These are phyloP conservation scores for Hansenula lynferdii DNA, from an alignment of 1,139 yeast species.

Conservation along the genomic window DNA sequence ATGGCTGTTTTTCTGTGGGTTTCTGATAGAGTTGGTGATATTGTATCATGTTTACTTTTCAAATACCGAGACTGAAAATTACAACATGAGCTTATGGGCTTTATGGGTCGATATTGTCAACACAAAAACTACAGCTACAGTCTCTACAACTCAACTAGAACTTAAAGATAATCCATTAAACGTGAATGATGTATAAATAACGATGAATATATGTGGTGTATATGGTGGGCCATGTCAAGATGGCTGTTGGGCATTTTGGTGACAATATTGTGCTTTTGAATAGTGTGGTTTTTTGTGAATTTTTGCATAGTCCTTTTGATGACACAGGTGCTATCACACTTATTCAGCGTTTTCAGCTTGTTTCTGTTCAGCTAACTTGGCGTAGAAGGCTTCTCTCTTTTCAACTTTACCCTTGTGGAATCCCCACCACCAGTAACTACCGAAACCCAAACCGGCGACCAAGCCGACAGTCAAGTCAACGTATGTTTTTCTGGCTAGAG, in stretches of 20 bases:
- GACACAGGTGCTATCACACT: too few species aligned
- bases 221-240: too few species aligned
- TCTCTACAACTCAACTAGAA: not conserved
- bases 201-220: slow-evolving; percentile 1
- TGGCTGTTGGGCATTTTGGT: not conserved
- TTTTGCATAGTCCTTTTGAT: too few species aligned
- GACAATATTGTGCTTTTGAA: too few species aligned
- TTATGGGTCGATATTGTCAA: too few species aligned
- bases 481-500: slow-evolving; percentile 76
- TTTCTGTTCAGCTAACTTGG: slow-evolving; percentile 66
- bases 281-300: too few species aligned
- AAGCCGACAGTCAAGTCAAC: slow-evolving; percentile 73
- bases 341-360: slow-evolving; percentile 60
- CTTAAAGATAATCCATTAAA: not conserved
- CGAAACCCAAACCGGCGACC: slow-evolving; percentile 47
- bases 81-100: too few species aligned
- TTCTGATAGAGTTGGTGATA: too few species aligned
- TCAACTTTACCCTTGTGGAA: slow-evolving; percentile 69
- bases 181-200: slow-evolving; percentile 1
- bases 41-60: too few species aligned
- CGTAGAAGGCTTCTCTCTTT: slow-evolving; percentile 83
- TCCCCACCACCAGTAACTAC: slow-evolving; percentile 67
- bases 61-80: too few species aligned
- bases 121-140: too few species aligned
- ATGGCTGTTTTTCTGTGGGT: too few species aligned